Conservation (phyloP, 108 stramenopile species). For the Cyclotella sp. region DNA sequence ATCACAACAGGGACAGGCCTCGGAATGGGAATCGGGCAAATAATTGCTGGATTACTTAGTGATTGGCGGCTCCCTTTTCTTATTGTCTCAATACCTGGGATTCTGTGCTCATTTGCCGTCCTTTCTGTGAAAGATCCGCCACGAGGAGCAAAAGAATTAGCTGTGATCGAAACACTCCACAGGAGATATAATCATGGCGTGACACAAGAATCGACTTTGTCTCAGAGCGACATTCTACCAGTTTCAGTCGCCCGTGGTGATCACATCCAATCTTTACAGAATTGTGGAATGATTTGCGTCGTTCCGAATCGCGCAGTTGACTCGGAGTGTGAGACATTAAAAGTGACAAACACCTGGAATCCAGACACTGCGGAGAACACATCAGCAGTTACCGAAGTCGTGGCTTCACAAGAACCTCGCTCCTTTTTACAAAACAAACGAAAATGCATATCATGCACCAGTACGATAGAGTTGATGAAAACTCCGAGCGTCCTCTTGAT, state of each 20-base stretch:
- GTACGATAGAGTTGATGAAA: conserved; percentile 43
- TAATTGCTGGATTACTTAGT: conserved; percentile 51
- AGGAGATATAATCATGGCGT: neutral
- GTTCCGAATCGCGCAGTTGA: neutral
- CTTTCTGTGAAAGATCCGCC: conserved; percentile 48
- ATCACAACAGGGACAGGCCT: conserved; percentile 48
- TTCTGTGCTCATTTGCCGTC: conserved; percentile 47
- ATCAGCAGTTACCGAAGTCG: conserved; percentile 6
- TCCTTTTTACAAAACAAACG: neutral
- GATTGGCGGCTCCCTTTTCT: conserved; percentile 68
- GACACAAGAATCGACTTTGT: conserved; percentile 2
- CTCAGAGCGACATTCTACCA: conserved; percentile 6
- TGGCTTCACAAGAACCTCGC: neutral
- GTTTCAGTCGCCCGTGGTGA: conserved; percentile 6
- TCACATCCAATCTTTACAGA: conserved; percentile 2
- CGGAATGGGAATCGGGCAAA: conserved; percentile 55
- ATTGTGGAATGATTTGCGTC: conserved; percentile 16
- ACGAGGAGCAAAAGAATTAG: conserved; percentile 50
- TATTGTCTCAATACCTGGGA: conserved; percentile 55
- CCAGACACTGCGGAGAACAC: conserved; percentile 2
- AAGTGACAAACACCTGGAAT: conserved; percentile 2
- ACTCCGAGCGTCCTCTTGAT: conserved; percentile 53
- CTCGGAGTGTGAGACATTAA: neutral
- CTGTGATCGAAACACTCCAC: conserved; percentile 21
- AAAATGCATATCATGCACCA: conserved; percentile 30